These are phyloP conservation scores for Rhododendron simsii DNA, from an alignment of 148 eudicot genomes.

Conservation along the genomic window DNA sequence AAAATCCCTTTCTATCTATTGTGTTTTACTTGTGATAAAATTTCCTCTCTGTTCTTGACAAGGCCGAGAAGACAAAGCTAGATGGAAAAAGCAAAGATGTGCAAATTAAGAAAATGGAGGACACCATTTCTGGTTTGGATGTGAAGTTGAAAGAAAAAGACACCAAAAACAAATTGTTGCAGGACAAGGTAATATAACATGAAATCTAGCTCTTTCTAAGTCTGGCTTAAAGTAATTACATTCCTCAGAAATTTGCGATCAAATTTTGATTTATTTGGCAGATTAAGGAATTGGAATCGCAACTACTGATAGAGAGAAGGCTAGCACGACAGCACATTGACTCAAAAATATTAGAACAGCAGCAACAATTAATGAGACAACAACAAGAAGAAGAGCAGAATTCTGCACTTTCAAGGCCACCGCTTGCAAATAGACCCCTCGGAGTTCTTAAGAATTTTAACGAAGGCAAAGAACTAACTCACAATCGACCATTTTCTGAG, in stretches of 20 bases:
- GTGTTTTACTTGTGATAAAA: neutral
- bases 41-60: constrained; percentile 16
- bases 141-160: constrained; percentile 82
- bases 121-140: constrained; percentile 58
- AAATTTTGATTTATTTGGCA: constrained; percentile 21
- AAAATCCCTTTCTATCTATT: neutral
- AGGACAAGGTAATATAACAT: constrained; percentile 62
- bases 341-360: constrained; percentile 66
- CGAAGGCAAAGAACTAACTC: constrained; percentile 27
- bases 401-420: constrained; percentile 40
- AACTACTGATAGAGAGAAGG: constrained; percentile 80
- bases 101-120: constrained; percentile 85
- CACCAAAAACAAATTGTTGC: constrained; percentile 64
- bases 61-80: constrained; percentile 76
- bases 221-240: neutral
- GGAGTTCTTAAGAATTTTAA: constrained; percentile 23
- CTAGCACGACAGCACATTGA: constrained; percentile 89
- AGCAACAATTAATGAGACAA: constrained; percentile 41
- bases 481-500: constrained; percentile 31
- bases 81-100: constrained; percentile 72
- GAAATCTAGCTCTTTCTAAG: neutral
- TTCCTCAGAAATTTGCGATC: neutral
- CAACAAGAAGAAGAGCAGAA: constrained; percentile 49
- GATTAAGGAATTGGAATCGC: constrained; percentile 90
- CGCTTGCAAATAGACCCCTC: constrained; percentile 46